phyloP scores from a whole-genome alignment of 257 asterid species.

The Leptodermis oblonga region DNA sequence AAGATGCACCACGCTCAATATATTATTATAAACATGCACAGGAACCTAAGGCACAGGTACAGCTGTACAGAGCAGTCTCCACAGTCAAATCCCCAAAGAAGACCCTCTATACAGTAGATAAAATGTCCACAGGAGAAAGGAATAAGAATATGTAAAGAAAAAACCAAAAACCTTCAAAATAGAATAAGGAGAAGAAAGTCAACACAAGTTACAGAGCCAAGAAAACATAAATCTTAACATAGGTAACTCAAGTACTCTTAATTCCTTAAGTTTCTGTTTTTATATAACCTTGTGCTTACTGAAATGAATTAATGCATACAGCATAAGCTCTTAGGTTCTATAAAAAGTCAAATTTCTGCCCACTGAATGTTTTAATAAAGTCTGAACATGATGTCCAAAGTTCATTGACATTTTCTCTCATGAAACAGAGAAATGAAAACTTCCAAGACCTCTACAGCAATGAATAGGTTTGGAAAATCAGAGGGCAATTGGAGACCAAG shows the following conservation, averaged over 20 bases:
- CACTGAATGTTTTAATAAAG: neutral
- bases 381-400: neutral
- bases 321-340: neutral
- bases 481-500: neutral
- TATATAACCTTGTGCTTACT: neutral
- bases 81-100: neutral
- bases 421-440: neutral
- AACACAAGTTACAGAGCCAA: neutral
- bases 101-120: neutral
- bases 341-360: neutral
- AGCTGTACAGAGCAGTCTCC: too few relatives aligned
- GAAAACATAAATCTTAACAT: neutral
- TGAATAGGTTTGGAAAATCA: neutral
- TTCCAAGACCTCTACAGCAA: neutral
- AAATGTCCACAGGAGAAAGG: neutral
- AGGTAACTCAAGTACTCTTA: neutral
- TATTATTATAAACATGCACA: neutral
- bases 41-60: neutral
- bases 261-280: neutral
- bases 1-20: neutral
- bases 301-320: neutral
- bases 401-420: neutral
- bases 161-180: neutral
- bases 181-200: neutral
- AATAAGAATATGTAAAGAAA: constrained; percentile 5